A percentile compares a stretch with the other conserved stretches of the same genome.
Conservation (phyloP, 1,139 yeast genomes). For the Pichia sp. region DNA sequence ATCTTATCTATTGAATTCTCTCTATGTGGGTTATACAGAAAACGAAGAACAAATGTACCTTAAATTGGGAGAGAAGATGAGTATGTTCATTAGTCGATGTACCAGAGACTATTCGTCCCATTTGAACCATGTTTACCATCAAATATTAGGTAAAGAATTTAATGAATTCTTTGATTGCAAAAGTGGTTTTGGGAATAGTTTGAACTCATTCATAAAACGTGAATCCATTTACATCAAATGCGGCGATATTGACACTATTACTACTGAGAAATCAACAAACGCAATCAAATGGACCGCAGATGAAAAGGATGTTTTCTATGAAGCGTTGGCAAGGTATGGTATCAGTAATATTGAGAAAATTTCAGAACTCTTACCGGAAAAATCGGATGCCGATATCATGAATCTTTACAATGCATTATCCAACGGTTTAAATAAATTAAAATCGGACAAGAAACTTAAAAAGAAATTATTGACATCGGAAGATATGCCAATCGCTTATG, state of each 20-base stretch:
- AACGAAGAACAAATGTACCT: background rate
- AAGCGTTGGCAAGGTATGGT: constrained; percentile 44
- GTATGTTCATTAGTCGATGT: background rate
- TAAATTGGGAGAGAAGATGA: background rate
- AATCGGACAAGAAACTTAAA: constrained; percentile 23
- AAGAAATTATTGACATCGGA: constrained; percentile 34
- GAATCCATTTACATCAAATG: constrained; percentile 6
- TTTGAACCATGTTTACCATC: constrained; percentile 19
- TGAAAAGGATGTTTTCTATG: constrained; percentile 44
- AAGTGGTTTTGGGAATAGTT: constrained; percentile 11
- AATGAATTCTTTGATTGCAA: constrained; percentile 16
- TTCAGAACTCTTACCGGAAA: constrained; percentile 36
- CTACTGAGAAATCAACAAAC: background rate
- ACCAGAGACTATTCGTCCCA: constrained; percentile 2
- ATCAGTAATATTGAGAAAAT: constrained; percentile 48
- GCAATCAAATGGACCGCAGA: constrained; percentile 38
- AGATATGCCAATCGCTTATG: constrained; percentile 53
- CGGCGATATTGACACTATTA: constrained; percentile 16
- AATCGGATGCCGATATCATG: constrained; percentile 45
- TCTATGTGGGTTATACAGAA: constrained; percentile 7
- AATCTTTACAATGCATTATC: constrained; percentile 44
- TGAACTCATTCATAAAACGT: constrained; percentile 19
- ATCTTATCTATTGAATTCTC: constrained; percentile 5
- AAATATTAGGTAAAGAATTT: constrained; percentile 22
- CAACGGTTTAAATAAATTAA: constrained; percentile 29